Evolutionary conservation across 2,329 filamentous ascomycete genomes (phyloP).

Genomic region (Thelonectria discophora): DNA sequence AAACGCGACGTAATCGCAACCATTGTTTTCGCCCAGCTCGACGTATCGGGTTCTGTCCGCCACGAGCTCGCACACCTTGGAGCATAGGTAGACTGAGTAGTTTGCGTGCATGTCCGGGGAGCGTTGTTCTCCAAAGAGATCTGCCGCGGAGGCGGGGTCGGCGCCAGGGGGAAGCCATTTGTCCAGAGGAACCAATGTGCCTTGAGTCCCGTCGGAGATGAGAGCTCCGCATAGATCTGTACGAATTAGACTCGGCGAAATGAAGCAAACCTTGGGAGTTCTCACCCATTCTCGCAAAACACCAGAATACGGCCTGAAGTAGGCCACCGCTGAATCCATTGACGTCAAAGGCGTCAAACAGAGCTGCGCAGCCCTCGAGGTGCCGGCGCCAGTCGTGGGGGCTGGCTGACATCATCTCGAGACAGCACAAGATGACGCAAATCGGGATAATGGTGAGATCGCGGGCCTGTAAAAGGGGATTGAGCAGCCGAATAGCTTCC

Average conservation of each 20-base stretch:
- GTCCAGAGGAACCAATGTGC: conserved; percentile 57
- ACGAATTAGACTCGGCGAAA: conserved; percentile 12
- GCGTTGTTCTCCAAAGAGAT: conserved; percentile 46
- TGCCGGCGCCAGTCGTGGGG: conserved; percentile 63
- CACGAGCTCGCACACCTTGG: conserved; percentile 60
- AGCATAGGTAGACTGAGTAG: conserved; percentile 65
- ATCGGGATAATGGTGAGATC: conserved; percentile 48
- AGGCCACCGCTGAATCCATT: conserved; percentile 62
- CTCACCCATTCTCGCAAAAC: conserved; percentile 64
- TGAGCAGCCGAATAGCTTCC: conserved; percentile 57
- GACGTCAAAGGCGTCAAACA: conserved; percentile 63
- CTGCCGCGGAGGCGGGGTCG: conserved; percentile 47
- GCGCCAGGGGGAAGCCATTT: conserved; percentile 58
- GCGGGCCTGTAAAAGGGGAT: conserved; percentile 46
- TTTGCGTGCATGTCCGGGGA: conserved; percentile 66
- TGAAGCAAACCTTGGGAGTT: neutral
- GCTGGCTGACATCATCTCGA: conserved; percentile 56
- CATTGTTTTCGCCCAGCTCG: conserved; percentile 57
- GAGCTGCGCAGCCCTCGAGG: conserved; percentile 64
- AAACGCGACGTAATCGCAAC: conserved; percentile 52
- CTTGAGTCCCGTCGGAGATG: conserved; percentile 62
- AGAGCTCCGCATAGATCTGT: conserved; percentile 64
- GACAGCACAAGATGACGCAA: conserved; percentile 51
- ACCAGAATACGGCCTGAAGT: conserved; percentile 66
- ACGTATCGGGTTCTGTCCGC: conserved; percentile 57